Percentiles rank a stretch among this genome's conserved stretches.
Evolutionary conservation across 2,329 filamentous ascomycete genomes (phyloP).

Genomic region (Colletotrichum theobromicola): DNA sequence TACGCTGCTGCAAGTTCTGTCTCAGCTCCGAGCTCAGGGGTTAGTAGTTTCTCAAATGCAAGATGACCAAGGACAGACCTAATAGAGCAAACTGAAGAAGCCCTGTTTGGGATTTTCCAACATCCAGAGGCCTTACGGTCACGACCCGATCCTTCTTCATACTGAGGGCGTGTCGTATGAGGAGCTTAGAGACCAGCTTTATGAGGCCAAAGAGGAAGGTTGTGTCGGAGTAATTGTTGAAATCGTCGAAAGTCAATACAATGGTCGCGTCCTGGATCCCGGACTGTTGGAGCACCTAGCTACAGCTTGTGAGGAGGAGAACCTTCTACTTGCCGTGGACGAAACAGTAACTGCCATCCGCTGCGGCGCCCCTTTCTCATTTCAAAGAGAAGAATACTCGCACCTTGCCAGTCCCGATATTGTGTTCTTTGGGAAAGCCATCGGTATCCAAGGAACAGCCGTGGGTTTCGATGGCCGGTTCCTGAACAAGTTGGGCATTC

Average conservation of each 20-base stretch:
- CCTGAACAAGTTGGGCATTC: not conserved
- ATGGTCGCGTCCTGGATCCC: slow-evolving; percentile 24
- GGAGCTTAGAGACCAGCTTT: slow-evolving; percentile 21
- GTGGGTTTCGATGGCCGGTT: slow-evolving; percentile 3
- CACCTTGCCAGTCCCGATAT: slow-evolving; percentile 21
- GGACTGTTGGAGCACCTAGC: slow-evolving; percentile 18
- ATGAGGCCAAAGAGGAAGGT: slow-evolving; percentile 24
- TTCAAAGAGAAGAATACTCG: slow-evolving; percentile 27
- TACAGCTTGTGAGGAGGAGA: slow-evolving; percentile 19
- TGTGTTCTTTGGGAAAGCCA: slow-evolving; percentile 28
- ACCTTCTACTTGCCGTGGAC: slow-evolving; percentile 25
- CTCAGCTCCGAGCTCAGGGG: slow-evolving; percentile 18
- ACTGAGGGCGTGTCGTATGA: slow-evolving; percentile 20
- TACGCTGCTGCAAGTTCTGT: slow-evolving; percentile 25
- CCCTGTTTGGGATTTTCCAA: not conserved
- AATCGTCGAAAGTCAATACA: slow-evolving; percentile 27
- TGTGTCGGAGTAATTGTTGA: slow-evolving; percentile 28
- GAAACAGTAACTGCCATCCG: slow-evolving; percentile 29
- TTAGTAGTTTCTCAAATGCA: not conserved
- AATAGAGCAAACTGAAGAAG: not conserved
- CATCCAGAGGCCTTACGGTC: slow-evolving; percentile 7
- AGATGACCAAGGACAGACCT: not conserved
- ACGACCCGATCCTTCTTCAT: slow-evolving; percentile 23
- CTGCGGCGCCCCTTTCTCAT: slow-evolving; percentile 31
- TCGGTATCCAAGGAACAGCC: not conserved